Evolutionary conservation across 345 rosid species (phyloP).

Genomic region (Corchorus olitorius): DNA sequence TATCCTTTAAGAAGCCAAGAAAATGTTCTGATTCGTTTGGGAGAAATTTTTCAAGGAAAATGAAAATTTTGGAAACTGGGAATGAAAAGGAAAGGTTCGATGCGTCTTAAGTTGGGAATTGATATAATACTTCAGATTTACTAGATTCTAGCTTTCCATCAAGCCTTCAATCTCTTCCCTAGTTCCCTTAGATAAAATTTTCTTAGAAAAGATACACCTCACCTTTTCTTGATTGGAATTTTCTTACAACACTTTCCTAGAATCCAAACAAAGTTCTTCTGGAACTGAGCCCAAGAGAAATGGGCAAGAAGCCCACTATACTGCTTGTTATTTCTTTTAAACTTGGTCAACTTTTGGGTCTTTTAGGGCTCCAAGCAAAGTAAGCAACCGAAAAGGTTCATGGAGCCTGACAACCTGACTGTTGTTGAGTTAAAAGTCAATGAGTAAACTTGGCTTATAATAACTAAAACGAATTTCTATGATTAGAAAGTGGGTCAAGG

Average conservation of each 20-base stretch:
- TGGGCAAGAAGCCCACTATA: no score
- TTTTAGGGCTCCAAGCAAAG: not conserved
- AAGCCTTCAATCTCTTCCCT: no score
- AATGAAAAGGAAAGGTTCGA: not conserved
- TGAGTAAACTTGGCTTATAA: not conserved
- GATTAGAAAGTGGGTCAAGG: slow-evolving; percentile 5
- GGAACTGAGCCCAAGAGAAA: no score
- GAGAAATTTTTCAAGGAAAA: not conserved
- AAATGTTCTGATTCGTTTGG: not conserved
- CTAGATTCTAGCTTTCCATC: no score
- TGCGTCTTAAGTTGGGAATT: not conserved
- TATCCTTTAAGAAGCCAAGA: not conserved
- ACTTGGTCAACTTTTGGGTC: not conserved
- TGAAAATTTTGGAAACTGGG: not conserved
- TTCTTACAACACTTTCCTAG: no score
- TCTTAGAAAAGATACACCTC: not conserved
- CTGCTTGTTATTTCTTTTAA: not conserved
- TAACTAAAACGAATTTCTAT: not conserved
- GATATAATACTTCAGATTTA: not conserved
- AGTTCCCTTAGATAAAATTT: not conserved
- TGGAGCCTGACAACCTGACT: not conserved
- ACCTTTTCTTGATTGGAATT: no score
- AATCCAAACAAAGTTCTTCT: not conserved
- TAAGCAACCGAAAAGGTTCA: not conserved
- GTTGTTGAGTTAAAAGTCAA: not conserved